Percentiles rank a stretch among this genome's conserved stretches.
Evolutionary conservation across 306 rosid genomes (phyloP).

Genomic region (Dryas drummondii): DNA sequence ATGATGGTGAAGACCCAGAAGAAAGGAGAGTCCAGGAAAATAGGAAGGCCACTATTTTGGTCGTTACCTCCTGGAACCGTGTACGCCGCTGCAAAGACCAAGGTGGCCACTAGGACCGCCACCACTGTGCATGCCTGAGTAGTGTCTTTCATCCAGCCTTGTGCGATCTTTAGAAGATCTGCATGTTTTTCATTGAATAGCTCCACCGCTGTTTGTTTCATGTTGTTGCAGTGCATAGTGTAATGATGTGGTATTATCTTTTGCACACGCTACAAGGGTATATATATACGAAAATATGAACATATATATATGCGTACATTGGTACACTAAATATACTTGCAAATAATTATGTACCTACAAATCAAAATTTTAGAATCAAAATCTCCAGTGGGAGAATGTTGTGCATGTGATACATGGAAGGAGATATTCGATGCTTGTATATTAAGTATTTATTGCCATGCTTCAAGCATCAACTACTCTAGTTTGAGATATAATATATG

Average conservation of each 20-base stretch:
- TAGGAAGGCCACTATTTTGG: neutral
- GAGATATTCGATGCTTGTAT: no score
- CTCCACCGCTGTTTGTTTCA: conserved; percentile 1
- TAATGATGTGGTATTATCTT: neutral
- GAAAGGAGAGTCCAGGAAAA: neutral
- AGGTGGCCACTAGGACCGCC: conserved; percentile 31
- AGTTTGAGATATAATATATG: no score
- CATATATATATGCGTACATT: neutral
- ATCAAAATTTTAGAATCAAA: no score
- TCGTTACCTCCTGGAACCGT: conserved; percentile 11
- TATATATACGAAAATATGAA: neutral
- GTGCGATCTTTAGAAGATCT: conserved; percentile 13
- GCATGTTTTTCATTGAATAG: conserved; percentile 8
- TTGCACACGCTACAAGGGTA: conserved; percentile 28
- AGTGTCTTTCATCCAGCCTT: conserved; percentile 24
- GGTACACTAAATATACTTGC: no score
- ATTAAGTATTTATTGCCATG: no score
- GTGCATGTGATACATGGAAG: no score
- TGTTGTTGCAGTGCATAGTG: conserved; percentile 4
- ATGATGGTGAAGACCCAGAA: conserved; percentile 35
- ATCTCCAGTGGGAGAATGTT: no score
- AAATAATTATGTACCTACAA: no score
- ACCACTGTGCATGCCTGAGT: conserved; percentile 36
- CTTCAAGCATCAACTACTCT: no score
- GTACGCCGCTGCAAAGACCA: conserved; percentile 38